Evolutionary conservation across 1,284 basidiomycete species (phyloP), one percentile per base, ranked within the genome.

Genomic region (Cutaneotrichosporon sp.): DNA sequence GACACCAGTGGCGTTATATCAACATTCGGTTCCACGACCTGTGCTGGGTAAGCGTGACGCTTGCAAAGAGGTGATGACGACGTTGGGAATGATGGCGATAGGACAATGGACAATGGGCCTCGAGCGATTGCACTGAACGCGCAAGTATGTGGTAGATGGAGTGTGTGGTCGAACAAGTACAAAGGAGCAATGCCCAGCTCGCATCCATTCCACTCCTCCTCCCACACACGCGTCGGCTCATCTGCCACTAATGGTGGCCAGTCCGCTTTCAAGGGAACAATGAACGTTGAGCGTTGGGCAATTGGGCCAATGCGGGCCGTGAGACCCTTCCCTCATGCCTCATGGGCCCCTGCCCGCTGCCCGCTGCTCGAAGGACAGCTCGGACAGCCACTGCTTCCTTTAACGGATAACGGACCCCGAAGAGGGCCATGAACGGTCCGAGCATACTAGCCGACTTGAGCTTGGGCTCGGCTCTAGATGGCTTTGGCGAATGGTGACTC

Each of bases 1-100:
- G 51, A 53, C 31, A 30, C 51, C 51, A 31, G 31, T 6, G 51
- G 51, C 26, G 49, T 31, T 53, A 57, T 57, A 32, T 32, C 51
- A 31, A 53, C 51, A 53, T 57, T 57, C 38, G 56, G 56, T 38
- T 40, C 14, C 38, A 30, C 36, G 51, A 9, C 31, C 30, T 53
- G 31, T 53, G 31, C 36, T 36, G 53, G 32, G 32, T 56, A n/a
- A 46, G 42, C 42, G 42, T 18, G 42, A 46, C n/a, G 42, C 3
- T n/a, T 46, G 38, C 11, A 40, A 8, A 13, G 9, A 34, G 31
- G 51, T 16, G 56, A 22, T 36, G 34, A 10, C 10, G 32, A 38
- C n/a, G 18, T 14, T 36, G 53, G 14, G 1, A 14, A 38, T 38
- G 26, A 30, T 11, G 52, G 18, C 11, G 11, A 42, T 21, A 30